A percentile compares a stretch with the other conserved stretches of the same genome.
Evolutionary conservation across 1,284 basidiomycete species (phyloP).

Genomic region (Boletellus deceptivus): DNA sequence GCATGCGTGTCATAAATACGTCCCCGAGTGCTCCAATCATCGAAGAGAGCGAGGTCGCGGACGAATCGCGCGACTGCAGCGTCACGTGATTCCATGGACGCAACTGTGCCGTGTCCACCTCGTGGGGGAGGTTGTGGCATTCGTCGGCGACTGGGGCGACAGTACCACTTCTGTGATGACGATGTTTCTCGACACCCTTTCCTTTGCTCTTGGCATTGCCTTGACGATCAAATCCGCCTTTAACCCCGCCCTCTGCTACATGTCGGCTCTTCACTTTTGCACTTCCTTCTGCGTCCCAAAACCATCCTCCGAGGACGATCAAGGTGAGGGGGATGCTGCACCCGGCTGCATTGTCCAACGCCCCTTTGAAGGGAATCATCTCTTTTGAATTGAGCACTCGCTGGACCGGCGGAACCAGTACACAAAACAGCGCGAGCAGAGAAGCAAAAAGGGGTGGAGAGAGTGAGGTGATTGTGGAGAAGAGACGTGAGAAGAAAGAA

Average conservation of each 20-base stretch:
- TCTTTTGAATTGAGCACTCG: constrained; percentile 56
- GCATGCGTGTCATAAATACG: constrained; percentile 36
- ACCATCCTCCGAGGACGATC: constrained; percentile 91
- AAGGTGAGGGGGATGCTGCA: constrained; percentile 90
- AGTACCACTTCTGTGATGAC: neutral
- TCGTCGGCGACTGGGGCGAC: neutral
- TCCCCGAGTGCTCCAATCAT: constrained; percentile 42
- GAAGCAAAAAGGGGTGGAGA: constrained; percentile 74
- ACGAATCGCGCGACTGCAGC: constrained; percentile 14
- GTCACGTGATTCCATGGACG: neutral
- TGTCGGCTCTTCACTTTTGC: constrained; percentile 9
- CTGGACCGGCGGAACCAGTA: constrained; percentile 76
- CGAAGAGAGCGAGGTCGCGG: constrained; percentile 32
- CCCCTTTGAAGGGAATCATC: constrained; percentile 69
- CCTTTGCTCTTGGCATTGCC: constrained; percentile 9
- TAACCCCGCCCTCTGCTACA: neutral
- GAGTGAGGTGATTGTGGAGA: constrained; percentile 11
- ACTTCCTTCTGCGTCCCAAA: constrained; percentile 46
- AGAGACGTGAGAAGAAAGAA: neutral
- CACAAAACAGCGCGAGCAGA: constrained; percentile 76
- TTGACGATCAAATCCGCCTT: neutral
- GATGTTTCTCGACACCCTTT: constrained; percentile 7
- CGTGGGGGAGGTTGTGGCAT: neutral
- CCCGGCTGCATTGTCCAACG: constrained; percentile 68
- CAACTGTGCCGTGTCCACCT: neutral